phyloP scores from a whole-genome alignment of 192 early-diverging fungal genomes.

The Spizellomyces punctatus region DNA sequence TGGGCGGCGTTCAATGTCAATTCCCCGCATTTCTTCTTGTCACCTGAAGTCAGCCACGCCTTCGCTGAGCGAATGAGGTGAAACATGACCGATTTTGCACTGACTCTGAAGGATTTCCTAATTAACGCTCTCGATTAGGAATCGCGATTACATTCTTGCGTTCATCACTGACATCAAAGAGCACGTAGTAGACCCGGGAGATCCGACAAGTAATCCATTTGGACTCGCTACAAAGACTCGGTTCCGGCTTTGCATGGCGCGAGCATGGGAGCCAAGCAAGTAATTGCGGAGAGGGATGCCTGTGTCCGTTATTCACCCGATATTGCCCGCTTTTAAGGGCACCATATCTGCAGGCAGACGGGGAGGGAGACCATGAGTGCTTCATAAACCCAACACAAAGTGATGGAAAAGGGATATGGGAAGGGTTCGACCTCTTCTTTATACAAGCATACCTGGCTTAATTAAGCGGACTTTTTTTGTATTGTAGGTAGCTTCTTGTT shows the following conservation, averaged over 20 bases:
- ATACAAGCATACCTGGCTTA: too few species aligned
- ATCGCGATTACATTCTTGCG: constrained; percentile 50
- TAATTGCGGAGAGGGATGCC: too few species aligned
- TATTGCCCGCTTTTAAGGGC: too few species aligned
- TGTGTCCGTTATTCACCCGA: too few species aligned
- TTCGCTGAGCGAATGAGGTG: constrained; percentile 41
- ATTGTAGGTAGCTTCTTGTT: too few species aligned
- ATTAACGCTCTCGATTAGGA: constrained; percentile 22
- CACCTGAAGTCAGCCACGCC: background rate
- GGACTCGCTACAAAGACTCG: constrained; percentile 37
- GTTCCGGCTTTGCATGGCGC: constrained; percentile 38
- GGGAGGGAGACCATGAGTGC: too few species aligned
- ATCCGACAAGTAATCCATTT: constrained; percentile 37
- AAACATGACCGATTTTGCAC: background rate
- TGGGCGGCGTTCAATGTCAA: constrained; percentile 58
- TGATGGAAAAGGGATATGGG: too few species aligned
- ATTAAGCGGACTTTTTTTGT: too few species aligned
- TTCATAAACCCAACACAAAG: too few species aligned
- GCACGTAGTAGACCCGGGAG: constrained; percentile 15
- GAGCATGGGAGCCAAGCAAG: background rate
- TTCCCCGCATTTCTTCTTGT: constrained; percentile 49
- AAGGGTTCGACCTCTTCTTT: too few species aligned
- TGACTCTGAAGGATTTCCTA: background rate
- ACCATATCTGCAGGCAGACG: too few species aligned
- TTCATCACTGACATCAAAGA: constrained; percentile 37